Conservation (phyloP, 1,139 yeast genomes). For the Lipomyces yarrowii region DNA sequence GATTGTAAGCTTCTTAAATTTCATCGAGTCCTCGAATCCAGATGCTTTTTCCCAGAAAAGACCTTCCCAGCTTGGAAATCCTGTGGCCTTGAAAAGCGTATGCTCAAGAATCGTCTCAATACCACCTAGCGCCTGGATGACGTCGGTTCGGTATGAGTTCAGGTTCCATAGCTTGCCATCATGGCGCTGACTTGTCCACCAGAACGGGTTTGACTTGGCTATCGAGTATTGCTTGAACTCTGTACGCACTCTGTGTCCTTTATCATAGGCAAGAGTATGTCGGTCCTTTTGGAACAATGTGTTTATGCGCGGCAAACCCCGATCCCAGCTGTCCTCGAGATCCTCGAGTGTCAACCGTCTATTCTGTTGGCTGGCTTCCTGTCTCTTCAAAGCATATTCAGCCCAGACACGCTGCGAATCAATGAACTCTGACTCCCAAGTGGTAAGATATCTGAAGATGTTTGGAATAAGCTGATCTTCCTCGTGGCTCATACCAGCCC, state of each 20-base stretch:
- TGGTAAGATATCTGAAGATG: slow-evolving; percentile 83
- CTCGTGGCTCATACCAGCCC: slow-evolving; percentile 88
- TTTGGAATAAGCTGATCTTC: slow-evolving; percentile 84
- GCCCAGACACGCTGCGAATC: slow-evolving; percentile 99
- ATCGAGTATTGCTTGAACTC: slow-evolving; percentile 75
- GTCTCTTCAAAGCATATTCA: slow-evolving; percentile 87
- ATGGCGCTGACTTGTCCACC: slow-evolving; percentile 95
- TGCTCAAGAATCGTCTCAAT: slow-evolving; percentile 95
- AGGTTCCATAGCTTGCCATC: slow-evolving; percentile 97
- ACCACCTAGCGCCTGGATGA: slow-evolving; percentile 96
- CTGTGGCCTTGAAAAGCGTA: slow-evolving; percentile 93
- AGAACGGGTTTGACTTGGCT: slow-evolving; percentile 79
- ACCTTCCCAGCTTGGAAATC: slow-evolving; percentile 98
- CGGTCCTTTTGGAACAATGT: slow-evolving; percentile 94
- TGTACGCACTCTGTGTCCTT: slow-evolving; percentile 85
- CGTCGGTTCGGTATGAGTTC: slow-evolving; percentile 91
- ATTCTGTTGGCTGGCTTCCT: slow-evolving; percentile 83
- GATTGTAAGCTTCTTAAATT: slow-evolving; percentile 90
- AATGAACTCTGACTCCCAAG: slow-evolving; percentile 95
- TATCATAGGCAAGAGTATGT: slow-evolving; percentile 91
- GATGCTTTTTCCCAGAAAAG: slow-evolving; percentile 85
- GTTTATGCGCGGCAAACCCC: slow-evolving; percentile 95
- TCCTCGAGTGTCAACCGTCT: slow-evolving; percentile 90
- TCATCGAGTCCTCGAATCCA: slow-evolving; percentile 95
- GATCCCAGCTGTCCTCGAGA: slow-evolving; percentile 90